These are phyloP conservation scores for Viola pubescens DNA, from an alignment of 441 rosid species.

Conservation along the genomic window DNA sequence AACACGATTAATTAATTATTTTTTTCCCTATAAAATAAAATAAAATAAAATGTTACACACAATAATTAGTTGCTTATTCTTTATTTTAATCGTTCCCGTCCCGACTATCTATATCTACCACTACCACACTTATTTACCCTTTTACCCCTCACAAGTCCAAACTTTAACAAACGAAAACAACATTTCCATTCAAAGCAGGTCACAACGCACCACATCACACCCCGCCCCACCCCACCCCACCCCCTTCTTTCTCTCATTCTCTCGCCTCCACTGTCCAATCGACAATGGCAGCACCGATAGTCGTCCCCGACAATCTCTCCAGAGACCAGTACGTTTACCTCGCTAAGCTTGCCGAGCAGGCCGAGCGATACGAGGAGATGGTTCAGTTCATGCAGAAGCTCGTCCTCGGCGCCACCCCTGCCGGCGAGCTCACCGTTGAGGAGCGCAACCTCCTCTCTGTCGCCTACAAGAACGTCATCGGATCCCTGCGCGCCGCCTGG, in stretches of 20 bases:
- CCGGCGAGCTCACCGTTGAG: conserved; percentile 77
- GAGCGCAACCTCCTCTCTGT: conserved; percentile 86
- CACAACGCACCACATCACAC: no score
- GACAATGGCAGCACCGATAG: conserved; percentile 25
- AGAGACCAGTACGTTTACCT: conserved; percentile 80
- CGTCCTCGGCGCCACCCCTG: conserved; percentile 59
- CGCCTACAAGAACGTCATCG: conserved; percentile 89
- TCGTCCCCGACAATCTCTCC: conserved; percentile 44
- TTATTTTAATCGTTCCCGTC: no score
- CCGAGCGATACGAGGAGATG: conserved; percentile 90
- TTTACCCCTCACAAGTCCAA: no score
- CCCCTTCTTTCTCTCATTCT: neutral
- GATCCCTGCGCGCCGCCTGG: conserved; percentile 90
- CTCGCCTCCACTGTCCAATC: neutral
- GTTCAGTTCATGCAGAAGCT: conserved; percentile 76
- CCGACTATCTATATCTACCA: no score
- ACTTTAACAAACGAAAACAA: no score
- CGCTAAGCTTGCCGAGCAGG: conserved; percentile 78
- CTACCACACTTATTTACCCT: no score
- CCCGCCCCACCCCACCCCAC: no score
- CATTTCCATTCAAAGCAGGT: neutral
- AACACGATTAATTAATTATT: no score
- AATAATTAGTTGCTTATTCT: no score
- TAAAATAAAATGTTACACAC: no score
- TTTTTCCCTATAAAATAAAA: no score